Base-by-base conservation (phyloP, 768 basidiomycete species). In the Kwoniella botswanensis region DNA sequence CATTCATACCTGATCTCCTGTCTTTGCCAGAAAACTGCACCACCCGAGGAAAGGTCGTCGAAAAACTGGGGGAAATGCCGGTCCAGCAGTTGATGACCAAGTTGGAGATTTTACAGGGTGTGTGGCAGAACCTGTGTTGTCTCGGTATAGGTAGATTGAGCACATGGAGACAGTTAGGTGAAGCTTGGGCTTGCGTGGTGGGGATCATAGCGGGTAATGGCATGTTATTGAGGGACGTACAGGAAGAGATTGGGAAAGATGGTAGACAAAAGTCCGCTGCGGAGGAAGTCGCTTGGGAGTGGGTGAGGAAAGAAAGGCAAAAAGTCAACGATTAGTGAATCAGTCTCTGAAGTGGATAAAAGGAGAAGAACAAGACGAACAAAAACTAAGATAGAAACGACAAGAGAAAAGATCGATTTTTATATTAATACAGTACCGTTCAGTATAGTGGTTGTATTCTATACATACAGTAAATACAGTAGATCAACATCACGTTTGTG, bases 91-190 rank as follows among this genome's bases (percentile, higher is more conserved):
- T 73, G n/a, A 68, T 73, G 64, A 41, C 22, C 3, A 59, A n/a
- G 26, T 21, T 74, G 15, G 65, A 63, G 22, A 35, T 35, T 12
- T 11, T 74, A n/a, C 72, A 74, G 41, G 72, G 72, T 1, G 53
- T 74, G 6, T 74, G 72, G 72, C 54, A 70, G 52, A 74, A 74
- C 57, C 24, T 74, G 4, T 66, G 64, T 55, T 46, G 44, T 41
- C 56, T 74, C 4, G 72, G 72, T 17, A 52, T 74, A 24, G 42
- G 58, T 6, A 17, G 52, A 21, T 15, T 35, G 29, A 46, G 26
- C 18, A 62, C 58, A 0, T 74, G 71, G 71, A 68, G 41, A 53
- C 61, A 72, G 22, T 24, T 72, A 42, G 66, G 67, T 0, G 63
- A 64, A 44, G 71, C 67, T 17, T 72, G 71, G 71, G 65, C 59